Percentiles rank a stretch among this genome's conserved stretches.
Evolutionary conservation across 257 asterid species (phyloP).

Genomic region (Solanum clarkiae): DNA sequence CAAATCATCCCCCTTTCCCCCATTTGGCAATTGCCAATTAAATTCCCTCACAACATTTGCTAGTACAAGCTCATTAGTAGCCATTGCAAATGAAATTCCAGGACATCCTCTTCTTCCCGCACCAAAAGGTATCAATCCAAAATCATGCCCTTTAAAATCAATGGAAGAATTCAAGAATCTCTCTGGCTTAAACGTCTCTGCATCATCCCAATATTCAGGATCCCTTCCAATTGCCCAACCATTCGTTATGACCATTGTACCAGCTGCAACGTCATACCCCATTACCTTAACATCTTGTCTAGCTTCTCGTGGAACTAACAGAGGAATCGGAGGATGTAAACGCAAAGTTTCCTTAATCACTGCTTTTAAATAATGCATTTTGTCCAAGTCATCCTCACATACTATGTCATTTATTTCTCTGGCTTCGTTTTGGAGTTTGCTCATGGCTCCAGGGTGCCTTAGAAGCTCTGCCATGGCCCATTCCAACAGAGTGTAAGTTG

Average conservation of each 20-base stretch:
- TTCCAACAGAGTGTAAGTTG: conserved; percentile 13
- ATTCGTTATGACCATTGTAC: conserved; percentile 24
- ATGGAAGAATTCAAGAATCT: conserved; percentile 18
- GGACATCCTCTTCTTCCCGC: conserved; percentile 53
- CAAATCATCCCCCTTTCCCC: conserved; percentile 10
- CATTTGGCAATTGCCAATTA: conserved; percentile 21
- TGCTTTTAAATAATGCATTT: conserved; percentile 37
- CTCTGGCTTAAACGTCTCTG: conserved; percentile 37
- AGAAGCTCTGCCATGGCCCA: conserved; percentile 38
- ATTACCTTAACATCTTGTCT: conserved; percentile 18
- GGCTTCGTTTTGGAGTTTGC: conserved; percentile 21
- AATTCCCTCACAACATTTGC: conserved; percentile 34
- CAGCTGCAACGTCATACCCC: conserved; percentile 27
- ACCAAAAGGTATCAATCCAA: conserved; percentile 46
- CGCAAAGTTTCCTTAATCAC: conserved; percentile 35
- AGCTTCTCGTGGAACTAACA: conserved; percentile 34
- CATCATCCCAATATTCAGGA: conserved; percentile 30
- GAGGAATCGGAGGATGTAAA: conserved; percentile 31
- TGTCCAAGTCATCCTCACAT: conserved; percentile 15
- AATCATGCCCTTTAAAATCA: conserved; percentile 31
- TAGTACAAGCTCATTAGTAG: conserved; percentile 19
- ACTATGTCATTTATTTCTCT: conserved; percentile 1
- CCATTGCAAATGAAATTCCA: conserved; percentile 19
- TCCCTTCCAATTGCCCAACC: conserved; percentile 45
- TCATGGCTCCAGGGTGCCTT: not conserved